phyloP scores from a whole-genome alignment of 1,139 yeast genomes.

The Sugiyamaella japonica region DNA sequence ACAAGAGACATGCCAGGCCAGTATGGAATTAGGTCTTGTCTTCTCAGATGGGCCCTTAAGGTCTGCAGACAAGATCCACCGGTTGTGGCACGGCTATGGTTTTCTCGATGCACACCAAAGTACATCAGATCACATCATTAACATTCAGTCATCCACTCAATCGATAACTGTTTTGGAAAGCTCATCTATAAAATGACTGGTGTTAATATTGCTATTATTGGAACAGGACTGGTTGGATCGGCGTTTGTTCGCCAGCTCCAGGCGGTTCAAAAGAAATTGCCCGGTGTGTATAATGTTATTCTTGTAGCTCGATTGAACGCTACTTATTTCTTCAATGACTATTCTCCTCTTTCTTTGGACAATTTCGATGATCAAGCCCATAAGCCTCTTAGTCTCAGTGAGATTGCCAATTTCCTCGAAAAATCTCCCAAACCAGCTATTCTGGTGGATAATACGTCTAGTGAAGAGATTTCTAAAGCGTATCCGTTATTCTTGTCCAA shows the following conservation, averaged over 20 bases:
- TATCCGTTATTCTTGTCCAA: slow-evolving; percentile 72
- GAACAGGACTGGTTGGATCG: slow-evolving; percentile 93
- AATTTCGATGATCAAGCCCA: slow-evolving; percentile 46
- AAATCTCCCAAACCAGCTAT: slow-evolving; percentile 74
- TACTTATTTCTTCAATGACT: slow-evolving; percentile 68
- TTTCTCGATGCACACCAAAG: no score
- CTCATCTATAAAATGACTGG: slow-evolving; percentile 25
- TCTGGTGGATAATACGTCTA: slow-evolving; percentile 91
- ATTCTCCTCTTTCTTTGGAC: slow-evolving; percentile 65
- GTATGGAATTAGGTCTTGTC: background rate
- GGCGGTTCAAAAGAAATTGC: slow-evolving; percentile 44
- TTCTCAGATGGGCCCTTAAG: background rate
- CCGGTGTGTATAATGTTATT: slow-evolving; percentile 63
- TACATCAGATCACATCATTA: no score
- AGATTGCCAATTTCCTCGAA: slow-evolving; percentile 61
- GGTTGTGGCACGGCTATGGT: background rate
- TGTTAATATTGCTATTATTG: slow-evolving; percentile 79
- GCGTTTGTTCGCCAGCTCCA: slow-evolving; percentile 77
- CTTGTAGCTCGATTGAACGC: slow-evolving; percentile 73
- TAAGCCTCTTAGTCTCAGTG: slow-evolving; percentile 52
- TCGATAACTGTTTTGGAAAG: background rate
- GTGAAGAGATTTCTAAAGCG: slow-evolving; percentile 66
- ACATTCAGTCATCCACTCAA: no score
- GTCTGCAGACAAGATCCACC: background rate
- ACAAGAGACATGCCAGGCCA: background rate